These are phyloP conservation scores for Talaromyces trachyspermus DNA, from an alignment of 495 filamentous ascomycete genomes.

Conservation along the genomic window DNA sequence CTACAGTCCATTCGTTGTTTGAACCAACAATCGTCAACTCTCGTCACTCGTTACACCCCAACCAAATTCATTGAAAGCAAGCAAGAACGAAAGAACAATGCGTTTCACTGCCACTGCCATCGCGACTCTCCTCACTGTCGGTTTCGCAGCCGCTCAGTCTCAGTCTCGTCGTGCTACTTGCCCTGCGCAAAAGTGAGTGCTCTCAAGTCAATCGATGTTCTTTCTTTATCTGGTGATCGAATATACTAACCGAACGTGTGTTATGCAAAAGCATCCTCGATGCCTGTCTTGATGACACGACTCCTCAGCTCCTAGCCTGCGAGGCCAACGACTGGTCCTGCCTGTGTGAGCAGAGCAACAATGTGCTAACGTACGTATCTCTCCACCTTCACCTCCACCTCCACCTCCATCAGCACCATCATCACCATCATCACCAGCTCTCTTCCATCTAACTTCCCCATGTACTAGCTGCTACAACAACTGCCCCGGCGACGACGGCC, in stretches of 20 bases:
- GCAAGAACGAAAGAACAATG: constrained; percentile 3
- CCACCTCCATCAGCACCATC: too few relatives aligned
- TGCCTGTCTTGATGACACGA: constrained; percentile 20
- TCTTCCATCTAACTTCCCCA: not conserved
- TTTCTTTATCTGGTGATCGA: not conserved
- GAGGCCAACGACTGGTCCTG: constrained; percentile 21
- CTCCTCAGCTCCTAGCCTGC: constrained; percentile 20
- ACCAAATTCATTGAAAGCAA: not conserved
- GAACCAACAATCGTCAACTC: not conserved
- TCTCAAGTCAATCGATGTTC: not conserved
- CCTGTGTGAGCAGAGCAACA: constrained; percentile 25
- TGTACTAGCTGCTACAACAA: constrained; percentile 31
- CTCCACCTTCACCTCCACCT: not conserved
- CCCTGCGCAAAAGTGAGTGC: constrained; percentile 8
- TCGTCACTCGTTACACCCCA: not conserved
- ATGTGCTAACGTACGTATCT: constrained; percentile 22
- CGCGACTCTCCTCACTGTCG: constrained; percentile 7
- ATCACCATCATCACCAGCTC: too few relatives aligned
- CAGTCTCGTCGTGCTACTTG: constrained; percentile 5
- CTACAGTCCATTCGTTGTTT: constrained; percentile 3
- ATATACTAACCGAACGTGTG: not conserved
- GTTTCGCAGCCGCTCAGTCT: constrained; percentile 8
- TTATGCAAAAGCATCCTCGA: constrained; percentile 20
- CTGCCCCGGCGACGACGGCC: constrained; percentile 25
- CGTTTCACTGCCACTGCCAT: constrained; percentile 9